A percentile compares a stretch with the other conserved stretches of the same genome.
Evolutionary conservation across 805 yeast genomes (phyloP).

Genomic region (Teunomyces gatunensis): DNA sequence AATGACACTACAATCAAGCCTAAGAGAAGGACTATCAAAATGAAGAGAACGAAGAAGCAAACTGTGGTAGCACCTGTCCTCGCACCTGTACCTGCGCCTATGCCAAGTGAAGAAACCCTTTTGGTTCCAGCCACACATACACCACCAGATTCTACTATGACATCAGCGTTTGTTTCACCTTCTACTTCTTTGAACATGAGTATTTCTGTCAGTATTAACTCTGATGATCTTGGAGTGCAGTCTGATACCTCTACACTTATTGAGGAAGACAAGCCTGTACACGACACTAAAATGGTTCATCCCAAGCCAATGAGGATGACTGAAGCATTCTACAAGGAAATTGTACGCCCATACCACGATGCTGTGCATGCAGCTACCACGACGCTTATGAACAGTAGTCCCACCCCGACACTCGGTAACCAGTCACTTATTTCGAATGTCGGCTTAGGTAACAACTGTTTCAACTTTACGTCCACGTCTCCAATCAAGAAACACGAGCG

Average conservation of each 20-base stretch:
- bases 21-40: constrained; percentile 41
- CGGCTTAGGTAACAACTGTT: constrained; percentile 40
- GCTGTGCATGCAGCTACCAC: constrained; percentile 3
- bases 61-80: constrained; percentile 2
- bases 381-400: constrained; percentile 1
- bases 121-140: neutral
- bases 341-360: constrained; percentile 9
- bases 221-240: neutral
- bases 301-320: constrained; percentile 15
- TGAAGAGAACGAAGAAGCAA: constrained; percentile 13
- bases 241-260: constrained; percentile 11
- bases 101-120: neutral
- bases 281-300: constrained; percentile 8
- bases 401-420: constrained; percentile 3
- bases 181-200: neutral
- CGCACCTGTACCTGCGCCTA: neutral
- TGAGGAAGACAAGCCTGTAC: constrained; percentile 4
- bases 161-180: neutral
- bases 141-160: constrained; percentile 4
- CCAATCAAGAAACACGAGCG: constrained; percentile 21
- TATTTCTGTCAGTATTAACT: neutral
- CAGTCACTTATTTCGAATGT: constrained; percentile 19
- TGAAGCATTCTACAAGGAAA: constrained; percentile 10
- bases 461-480: constrained; percentile 26
- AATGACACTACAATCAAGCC: constrained; percentile 29